Evolutionary conservation across 495 filamentous ascomycete genomes (phyloP), one percentile per base, ranked within the genome.

Genomic region (Aspergillus wentii): DNA sequence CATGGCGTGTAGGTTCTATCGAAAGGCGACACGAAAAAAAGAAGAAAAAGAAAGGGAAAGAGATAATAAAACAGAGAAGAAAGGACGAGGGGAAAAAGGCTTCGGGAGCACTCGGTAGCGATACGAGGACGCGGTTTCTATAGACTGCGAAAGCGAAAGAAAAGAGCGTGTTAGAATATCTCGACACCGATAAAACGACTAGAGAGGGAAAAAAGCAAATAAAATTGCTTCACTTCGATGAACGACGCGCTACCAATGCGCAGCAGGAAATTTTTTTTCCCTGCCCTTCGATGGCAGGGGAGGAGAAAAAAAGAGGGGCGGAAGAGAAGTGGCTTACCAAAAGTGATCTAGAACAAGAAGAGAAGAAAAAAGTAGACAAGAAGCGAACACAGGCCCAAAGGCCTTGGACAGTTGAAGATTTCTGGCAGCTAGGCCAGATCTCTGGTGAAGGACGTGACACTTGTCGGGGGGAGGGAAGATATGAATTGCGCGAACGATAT

Each of bases 1-100:
- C 92, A 98, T 98, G 57, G 60, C 64, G 61, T 64, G 48, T 53
- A 57, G 59, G 48, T 45, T 52, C 44, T 55, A 62, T 56, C 37
- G 48, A 55, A 34, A 50, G 35, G 52, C 43, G 40, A 18, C 35
- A 49, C 36, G 48, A 48, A 58, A 47, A 52, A 41, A 33, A 46
- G 31, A 49, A 43, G 43, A 59, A 34, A 43, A 42, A 52, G 46
- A 41, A 30, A 46, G 32, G 47, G 41, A 43, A 58, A 36, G 41
- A 42, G 51, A 49, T 38, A 41, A 35, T 42, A 41, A 47, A 47
- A 41, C 44, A 47, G 34, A n/a, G 36, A 44, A 41, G 50, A 38
- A 45, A 57, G 38, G 43, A 47, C 55, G 49, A 49, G 50, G 55
- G 52, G 59, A 62, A 51, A 48, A 49, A 49, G 45, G 50, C 43